A percentile compares a stretch with the other conserved stretches of the same genome.
These are phyloP conservation scores for Pseudocercospora cruenta DNA, from an alignment of 2,329 filamentous ascomycete genomes.

Conservation along the genomic window DNA sequence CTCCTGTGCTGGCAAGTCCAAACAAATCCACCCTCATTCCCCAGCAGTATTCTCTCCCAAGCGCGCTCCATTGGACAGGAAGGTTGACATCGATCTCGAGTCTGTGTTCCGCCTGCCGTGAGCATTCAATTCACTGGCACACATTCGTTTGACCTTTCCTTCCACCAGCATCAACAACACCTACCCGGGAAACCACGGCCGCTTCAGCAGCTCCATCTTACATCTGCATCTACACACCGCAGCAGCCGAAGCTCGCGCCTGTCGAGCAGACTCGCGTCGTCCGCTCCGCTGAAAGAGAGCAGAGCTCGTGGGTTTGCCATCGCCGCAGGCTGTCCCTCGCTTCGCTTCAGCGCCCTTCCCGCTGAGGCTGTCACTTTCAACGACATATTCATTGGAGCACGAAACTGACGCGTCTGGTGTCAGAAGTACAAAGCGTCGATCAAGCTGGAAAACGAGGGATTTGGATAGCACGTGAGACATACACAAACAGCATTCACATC, in stretches of 20 bases:
- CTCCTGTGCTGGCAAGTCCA: background rate
- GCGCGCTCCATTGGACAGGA: background rate
- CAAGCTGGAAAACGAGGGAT: slow-evolving; percentile 7
- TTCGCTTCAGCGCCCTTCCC: slow-evolving; percentile 13
- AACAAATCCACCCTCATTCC: background rate
- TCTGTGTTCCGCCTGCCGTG: slow-evolving; percentile 1
- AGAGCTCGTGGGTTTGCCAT: slow-evolving; percentile 9
- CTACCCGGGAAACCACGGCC: background rate
- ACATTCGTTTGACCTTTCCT: background rate
- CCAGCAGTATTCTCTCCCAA: background rate
- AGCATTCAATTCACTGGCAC: background rate
- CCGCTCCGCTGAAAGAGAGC: slow-evolving; percentile 9
- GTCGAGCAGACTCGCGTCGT: background rate
- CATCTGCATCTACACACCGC: slow-evolving; percentile 9
- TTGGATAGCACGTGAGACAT: slow-evolving; percentile 27
- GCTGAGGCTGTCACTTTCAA: slow-evolving; percentile 14
- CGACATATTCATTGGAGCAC: slow-evolving; percentile 29
- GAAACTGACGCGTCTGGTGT: slow-evolving; percentile 10
- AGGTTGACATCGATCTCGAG: background rate
- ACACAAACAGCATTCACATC: slow-evolving; percentile 18
- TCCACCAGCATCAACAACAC: slow-evolving; percentile 8
- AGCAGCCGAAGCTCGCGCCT: slow-evolving; percentile 7
- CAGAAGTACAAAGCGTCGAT: slow-evolving; percentile 9
- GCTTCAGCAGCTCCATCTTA: slow-evolving; percentile 5
- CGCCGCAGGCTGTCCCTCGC: slow-evolving; percentile 28